These are phyloP conservation scores for Coniophora puteana DNA, from an alignment of 1,284 basidiomycete genomes.

Conservation along the genomic window DNA sequence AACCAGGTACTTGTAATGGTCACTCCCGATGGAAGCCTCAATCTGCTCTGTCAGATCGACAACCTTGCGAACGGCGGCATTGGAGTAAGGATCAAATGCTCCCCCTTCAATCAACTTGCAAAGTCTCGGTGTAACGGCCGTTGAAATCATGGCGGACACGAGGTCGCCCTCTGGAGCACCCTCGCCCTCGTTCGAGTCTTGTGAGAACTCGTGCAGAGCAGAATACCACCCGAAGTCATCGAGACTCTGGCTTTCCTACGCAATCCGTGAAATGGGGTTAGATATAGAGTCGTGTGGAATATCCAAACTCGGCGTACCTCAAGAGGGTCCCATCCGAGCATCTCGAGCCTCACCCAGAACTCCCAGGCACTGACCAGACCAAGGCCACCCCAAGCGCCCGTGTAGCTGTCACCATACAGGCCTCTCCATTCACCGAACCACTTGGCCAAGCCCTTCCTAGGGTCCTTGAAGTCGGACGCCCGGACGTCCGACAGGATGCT, in stretches of 20 bases:
- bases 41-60: slow-evolving; percentile 81
- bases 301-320: slow-evolving; percentile 62
- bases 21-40: slow-evolving; percentile 69
- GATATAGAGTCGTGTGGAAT: slow-evolving; percentile 2
- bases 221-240: slow-evolving; percentile 86
- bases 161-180: slow-evolving; percentile 76
- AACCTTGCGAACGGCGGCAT: slow-evolving; percentile 57
- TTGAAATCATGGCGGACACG: slow-evolving; percentile 85
- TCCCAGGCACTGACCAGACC: slow-evolving; percentile 93
- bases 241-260: slow-evolving; percentile 41
- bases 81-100: slow-evolving; percentile 80
- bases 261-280: background rate
- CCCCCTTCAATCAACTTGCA: slow-evolving; percentile 69
- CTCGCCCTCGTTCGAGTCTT: slow-evolving; percentile 44
- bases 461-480: slow-evolving; percentile 83
- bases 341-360: slow-evolving; percentile 89
- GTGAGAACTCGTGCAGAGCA: slow-evolving; percentile 75
- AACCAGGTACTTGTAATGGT: slow-evolving; percentile 71
- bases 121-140: slow-evolving; percentile 76
- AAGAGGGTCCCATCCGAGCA: slow-evolving; percentile 85
- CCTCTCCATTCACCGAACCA: slow-evolving; percentile 83
- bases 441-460: slow-evolving; percentile 63
- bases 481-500: slow-evolving; percentile 80
- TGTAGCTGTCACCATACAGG: slow-evolving; percentile 78
- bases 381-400: slow-evolving; percentile 86